A percentile compares a stretch with the other conserved stretches of the same genome.
Evolutionary conservation across 2,329 filamentous ascomycete species (phyloP).

Genomic region (Aspergillus clavatus): DNA sequence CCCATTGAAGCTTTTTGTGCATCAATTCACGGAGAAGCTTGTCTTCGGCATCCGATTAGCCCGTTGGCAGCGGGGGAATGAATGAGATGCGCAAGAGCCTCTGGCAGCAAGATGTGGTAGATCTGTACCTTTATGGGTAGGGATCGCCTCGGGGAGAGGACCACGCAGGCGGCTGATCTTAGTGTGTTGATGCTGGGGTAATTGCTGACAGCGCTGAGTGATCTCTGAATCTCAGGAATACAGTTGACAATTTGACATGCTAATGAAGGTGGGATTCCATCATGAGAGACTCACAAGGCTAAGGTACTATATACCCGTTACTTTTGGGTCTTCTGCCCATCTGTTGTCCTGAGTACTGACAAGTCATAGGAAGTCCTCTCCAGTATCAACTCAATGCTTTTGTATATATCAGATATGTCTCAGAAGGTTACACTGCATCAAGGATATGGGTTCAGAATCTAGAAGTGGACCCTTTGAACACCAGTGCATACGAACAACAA

Average conservation of each 20-base stretch:
- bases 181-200: background rate
- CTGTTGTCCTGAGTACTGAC: background rate
- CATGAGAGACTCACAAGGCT: background rate
- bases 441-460: background rate
- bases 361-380: background rate
- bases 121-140: background rate
- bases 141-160: background rate
- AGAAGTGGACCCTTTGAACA: background rate
- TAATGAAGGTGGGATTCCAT: background rate
- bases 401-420: background rate
- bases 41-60: slow-evolving; percentile 2
- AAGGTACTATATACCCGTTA: background rate
- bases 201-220: no score
- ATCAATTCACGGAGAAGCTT: slow-evolving; percentile 1
- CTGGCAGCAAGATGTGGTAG: background rate
- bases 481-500: background rate
- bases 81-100: background rate
- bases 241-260: background rate
- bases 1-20: slow-evolving; percentile 1
- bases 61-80: background rate
- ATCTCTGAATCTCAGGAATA: no score
- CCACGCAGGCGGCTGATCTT: background rate
- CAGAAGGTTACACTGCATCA: background rate
- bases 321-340: background rate
- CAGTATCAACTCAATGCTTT: background rate